These are phyloP conservation scores for Fusarium sp. DNA, from an alignment of 2,329 filamentous ascomycete species.

Conservation along the genomic window DNA sequence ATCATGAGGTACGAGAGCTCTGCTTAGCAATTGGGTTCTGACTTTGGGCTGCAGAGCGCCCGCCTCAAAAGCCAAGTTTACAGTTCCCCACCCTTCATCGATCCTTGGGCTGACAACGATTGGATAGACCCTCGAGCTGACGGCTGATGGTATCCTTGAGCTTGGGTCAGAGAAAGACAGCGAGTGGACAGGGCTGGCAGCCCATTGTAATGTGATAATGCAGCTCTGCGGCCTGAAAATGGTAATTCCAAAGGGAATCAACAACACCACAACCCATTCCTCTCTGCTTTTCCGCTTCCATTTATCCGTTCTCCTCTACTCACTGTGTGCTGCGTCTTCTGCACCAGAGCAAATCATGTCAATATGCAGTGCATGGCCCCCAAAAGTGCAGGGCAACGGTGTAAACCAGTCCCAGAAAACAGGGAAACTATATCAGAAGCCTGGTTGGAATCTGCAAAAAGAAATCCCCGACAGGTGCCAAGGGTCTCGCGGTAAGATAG, in stretches of 20 bases:
- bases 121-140: constrained; percentile 10
- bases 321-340: background rate
- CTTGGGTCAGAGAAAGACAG: background rate
- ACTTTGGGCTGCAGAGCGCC: constrained; percentile 32
- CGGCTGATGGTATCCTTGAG: constrained; percentile 1
- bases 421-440: constrained; percentile 3
- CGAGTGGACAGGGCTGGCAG: background rate
- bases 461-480: constrained; percentile 19
- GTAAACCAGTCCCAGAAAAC: constrained; percentile 9
- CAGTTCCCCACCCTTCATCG: constrained; percentile 11
- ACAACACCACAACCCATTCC: constrained; percentile 7
- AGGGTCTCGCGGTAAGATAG: background rate
- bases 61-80: constrained; percentile 28
- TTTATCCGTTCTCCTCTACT: constrained; percentile 16
- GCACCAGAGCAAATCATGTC: background rate
- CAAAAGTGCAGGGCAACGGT: background rate
- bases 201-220: constrained; percentile 15
- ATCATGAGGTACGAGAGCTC: constrained; percentile 9
- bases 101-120: background rate
- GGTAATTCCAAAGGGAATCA: background rate
- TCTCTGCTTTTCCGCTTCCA: background rate
- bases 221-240: constrained; percentile 4
- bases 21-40: constrained; percentile 37
- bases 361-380: constrained; percentile 3
- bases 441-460: constrained; percentile 8